A percentile compares a stretch with the other conserved stretches of the same genome.
These are phyloP conservation scores for Xerocomellus chrysenteron DNA, from an alignment of 768 basidiomycete genomes.

Conservation along the genomic window DNA sequence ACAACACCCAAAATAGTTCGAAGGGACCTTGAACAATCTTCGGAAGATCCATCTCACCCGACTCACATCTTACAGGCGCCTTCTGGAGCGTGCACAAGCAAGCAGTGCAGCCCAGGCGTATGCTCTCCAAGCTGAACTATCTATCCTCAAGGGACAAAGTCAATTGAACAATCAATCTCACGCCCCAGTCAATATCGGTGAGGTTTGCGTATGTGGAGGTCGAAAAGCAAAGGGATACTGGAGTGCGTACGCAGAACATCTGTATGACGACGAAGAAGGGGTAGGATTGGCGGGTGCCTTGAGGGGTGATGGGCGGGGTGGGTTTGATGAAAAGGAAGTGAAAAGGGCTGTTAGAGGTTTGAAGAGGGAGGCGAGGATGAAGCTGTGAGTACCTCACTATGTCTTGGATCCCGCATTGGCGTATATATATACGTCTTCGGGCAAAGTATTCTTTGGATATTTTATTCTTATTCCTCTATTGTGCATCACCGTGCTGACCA, in stretches of 20 bases:
- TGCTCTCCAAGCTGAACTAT: constrained; percentile 79
- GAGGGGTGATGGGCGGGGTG: constrained; percentile 47
- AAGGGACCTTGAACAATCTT: constrained; percentile 42
- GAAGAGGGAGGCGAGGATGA: constrained; percentile 66
- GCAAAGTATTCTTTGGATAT: background rate
- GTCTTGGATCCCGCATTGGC: background rate
- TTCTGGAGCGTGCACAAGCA: constrained; percentile 79
- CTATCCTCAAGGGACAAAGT: constrained; percentile 54
- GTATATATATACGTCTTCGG: background rate
- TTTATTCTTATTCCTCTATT: background rate
- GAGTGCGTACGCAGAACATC: constrained; percentile 57
- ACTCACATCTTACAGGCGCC: constrained; percentile 71
- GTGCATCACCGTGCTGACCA: constrained; percentile 7
- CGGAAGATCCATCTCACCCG: constrained; percentile 48
- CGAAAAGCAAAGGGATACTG: constrained; percentile 65
- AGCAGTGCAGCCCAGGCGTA: constrained; percentile 80
- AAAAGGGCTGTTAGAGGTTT: constrained; percentile 61
- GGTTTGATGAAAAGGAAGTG: constrained; percentile 70
- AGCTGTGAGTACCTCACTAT: constrained; percentile 52
- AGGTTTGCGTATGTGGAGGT: constrained; percentile 56
- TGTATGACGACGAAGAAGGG: constrained; percentile 45
- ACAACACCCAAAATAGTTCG: constrained; percentile 36
- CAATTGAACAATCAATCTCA: constrained; percentile 19
- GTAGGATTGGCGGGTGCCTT: constrained; percentile 48
- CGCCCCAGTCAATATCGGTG: constrained; percentile 21